Evolutionary conservation across 352 stramenopile genomes (phyloP).

Genomic region (Pythium pyrilobum): DNA sequence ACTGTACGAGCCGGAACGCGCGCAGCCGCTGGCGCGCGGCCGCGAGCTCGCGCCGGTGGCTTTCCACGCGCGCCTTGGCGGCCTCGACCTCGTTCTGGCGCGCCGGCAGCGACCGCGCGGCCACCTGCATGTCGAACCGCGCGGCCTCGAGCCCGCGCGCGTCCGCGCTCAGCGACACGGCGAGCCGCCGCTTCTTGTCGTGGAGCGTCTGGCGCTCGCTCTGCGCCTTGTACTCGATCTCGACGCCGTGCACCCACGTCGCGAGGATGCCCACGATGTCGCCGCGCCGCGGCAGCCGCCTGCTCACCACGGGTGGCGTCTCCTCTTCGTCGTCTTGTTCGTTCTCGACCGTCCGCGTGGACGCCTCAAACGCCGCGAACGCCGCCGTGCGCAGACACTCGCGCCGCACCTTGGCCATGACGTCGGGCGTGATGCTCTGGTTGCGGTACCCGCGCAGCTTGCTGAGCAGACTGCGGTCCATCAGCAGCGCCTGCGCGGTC

Average conservation of each 20-base stretch:
- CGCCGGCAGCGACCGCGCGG: slow-evolving; percentile 51
- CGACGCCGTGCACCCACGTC: slow-evolving; percentile 68
- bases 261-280: slow-evolving; percentile 51
- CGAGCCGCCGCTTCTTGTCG: slow-evolving; percentile 49
- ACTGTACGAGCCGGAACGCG: slow-evolving; percentile 46
- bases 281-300: slow-evolving; percentile 23
- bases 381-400: slow-evolving; percentile 54
- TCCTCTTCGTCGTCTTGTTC: slow-evolving; percentile 4
- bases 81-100: slow-evolving; percentile 57
- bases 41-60: slow-evolving; percentile 31
- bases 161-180: slow-evolving; percentile 26
- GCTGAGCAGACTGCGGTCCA: slow-evolving; percentile 66
- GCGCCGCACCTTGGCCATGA: slow-evolving; percentile 73
- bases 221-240: slow-evolving; percentile 68
- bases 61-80: slow-evolving; percentile 20
- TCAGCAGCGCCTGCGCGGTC: slow-evolving; percentile 66
- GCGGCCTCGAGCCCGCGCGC: slow-evolving; percentile 34
- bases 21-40: slow-evolving; percentile 42
- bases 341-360: slow-evolving; percentile 22
- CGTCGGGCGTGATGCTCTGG: slow-evolving; percentile 42
- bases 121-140: slow-evolving; percentile 58
- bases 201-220: slow-evolving; percentile 44
- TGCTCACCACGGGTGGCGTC: not conserved
- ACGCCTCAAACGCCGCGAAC: slow-evolving; percentile 28
- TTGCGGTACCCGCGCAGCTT: slow-evolving; percentile 49